phyloP scores from a whole-genome alignment of 257 asterid genomes.

The Solanum commersonii region DNA sequence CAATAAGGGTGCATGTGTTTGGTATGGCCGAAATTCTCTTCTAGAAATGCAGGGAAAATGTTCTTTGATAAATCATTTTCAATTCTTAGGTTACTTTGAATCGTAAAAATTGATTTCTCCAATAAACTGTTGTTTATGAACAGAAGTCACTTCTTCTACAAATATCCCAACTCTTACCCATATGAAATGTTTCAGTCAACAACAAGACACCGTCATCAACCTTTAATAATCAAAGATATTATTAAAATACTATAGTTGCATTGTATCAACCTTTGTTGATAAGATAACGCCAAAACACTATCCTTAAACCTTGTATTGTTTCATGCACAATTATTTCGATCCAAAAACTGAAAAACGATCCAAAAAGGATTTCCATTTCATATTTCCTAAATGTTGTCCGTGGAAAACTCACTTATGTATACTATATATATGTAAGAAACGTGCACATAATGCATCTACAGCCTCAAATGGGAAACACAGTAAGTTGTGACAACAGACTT shows the following conservation, averaged over 20 bases:
- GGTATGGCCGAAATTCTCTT: background rate
- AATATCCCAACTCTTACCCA: background rate
- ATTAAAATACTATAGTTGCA: background rate
- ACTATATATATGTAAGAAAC: background rate
- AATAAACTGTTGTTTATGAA: background rate
- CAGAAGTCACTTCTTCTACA: background rate
- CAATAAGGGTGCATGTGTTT: background rate
- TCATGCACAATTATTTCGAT: background rate
- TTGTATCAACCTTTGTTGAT: background rate
- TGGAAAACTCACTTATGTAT: background rate
- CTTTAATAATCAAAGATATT: background rate
- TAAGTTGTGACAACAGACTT: background rate
- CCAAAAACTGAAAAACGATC: background rate
- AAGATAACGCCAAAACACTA: background rate
- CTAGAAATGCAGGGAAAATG: background rate
- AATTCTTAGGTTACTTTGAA: background rate
- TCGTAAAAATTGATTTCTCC: background rate
- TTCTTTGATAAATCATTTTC: background rate
- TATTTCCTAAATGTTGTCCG: background rate
- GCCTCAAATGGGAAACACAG: background rate
- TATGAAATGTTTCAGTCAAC: background rate
- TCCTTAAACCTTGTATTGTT: background rate
- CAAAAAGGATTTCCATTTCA: background rate
- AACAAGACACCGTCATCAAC: background rate
- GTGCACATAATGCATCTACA: background rate